These are phyloP conservation scores for Entoloma clypeatum DNA, from an alignment of 1,284 basidiomycete genomes.

Conservation along the genomic window DNA sequence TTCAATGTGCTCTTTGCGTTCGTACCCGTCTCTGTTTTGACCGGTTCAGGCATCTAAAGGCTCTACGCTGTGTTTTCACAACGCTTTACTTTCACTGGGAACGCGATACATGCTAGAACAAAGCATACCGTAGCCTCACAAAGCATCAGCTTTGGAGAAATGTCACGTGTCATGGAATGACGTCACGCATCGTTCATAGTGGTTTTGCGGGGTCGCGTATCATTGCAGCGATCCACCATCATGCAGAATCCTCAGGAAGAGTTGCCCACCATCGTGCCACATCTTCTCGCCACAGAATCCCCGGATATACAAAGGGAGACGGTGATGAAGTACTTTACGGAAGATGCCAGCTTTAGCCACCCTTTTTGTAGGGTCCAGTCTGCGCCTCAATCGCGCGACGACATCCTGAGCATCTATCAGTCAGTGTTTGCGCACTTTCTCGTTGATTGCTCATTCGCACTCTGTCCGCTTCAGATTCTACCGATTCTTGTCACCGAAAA, in stretches of 20 bases:
- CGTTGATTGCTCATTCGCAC: not conserved
- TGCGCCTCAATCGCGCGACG: conserved; percentile 44
- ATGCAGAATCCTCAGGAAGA: conserved; percentile 58
- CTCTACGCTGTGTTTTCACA: too few species aligned
- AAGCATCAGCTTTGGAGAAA: too few species aligned
- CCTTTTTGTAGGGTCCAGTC: conserved; percentile 47
- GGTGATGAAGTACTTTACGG: conserved; percentile 45
- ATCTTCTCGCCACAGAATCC: conserved; percentile 40
- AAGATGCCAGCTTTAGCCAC: conserved; percentile 51
- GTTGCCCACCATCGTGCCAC: conserved; percentile 40
- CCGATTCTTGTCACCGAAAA: conserved; percentile 49
- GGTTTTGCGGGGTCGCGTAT: too few species aligned
- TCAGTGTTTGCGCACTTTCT: conserved; percentile 21
- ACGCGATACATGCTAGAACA: too few species aligned
- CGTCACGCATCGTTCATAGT: too few species aligned
- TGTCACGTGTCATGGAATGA: too few species aligned
- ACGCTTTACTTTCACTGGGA: too few species aligned
- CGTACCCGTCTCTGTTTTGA: too few species aligned
- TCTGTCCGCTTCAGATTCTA: conserved; percentile 44
- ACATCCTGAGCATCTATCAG: conserved; percentile 53
- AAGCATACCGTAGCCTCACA: too few species aligned
- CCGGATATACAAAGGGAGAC: conserved; percentile 49
- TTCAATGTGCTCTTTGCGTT: too few species aligned
- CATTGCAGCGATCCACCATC: conserved; percentile 5
- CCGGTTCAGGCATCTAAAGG: too few species aligned